These are phyloP conservation scores for Sphaerostilbella broomeana DNA, from an alignment of 2,329 filamentous ascomycete genomes.

Conservation along the genomic window DNA sequence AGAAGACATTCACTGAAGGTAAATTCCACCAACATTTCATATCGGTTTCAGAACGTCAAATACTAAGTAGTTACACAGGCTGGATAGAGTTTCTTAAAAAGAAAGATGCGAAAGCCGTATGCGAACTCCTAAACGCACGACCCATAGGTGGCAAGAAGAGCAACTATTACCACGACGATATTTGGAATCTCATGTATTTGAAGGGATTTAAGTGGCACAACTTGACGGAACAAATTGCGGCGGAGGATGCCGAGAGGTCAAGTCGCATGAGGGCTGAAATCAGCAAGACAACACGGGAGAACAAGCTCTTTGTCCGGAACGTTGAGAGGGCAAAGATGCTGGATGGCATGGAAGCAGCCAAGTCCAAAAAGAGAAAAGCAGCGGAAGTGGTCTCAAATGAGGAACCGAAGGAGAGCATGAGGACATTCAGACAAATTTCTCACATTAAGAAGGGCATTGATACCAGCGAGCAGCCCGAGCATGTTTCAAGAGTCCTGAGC, in stretches of 20 bases:
- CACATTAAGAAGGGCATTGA: conserved; percentile 45
- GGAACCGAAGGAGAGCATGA: conserved; percentile 21
- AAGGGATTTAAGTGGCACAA: conserved; percentile 78
- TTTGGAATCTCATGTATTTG: conserved; percentile 79
- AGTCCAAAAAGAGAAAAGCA: conserved; percentile 33
- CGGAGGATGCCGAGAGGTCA: conserved; percentile 73
- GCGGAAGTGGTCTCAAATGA: conserved; percentile 17
- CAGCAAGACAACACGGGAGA: conserved; percentile 66
- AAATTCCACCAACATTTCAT: too few relatives aligned
- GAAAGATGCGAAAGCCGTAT: conserved; percentile 68
- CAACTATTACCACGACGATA: conserved; percentile 75
- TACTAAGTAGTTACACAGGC: too few relatives aligned
- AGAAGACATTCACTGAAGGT: conserved; percentile 71
- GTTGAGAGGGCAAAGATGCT: conserved; percentile 75
- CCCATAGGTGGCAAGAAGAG: conserved; percentile 81
- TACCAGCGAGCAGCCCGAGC: conserved; percentile 43
- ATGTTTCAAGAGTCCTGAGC: conserved; percentile 54
- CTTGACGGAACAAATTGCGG: conserved; percentile 68
- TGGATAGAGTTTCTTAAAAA: conserved; percentile 81
- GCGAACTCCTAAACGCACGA: conserved; percentile 68
- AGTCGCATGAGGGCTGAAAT: conserved; percentile 74
- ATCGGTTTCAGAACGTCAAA: too few relatives aligned
- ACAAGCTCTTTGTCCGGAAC: conserved; percentile 73
- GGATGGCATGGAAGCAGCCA: conserved; percentile 61
- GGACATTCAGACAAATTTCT: conserved; percentile 61